Evolutionary conservation across 345 rosid species (phyloP), one percentile per base, ranked within the genome.

Genomic region (Rhodomyrtus tomentosa): DNA sequence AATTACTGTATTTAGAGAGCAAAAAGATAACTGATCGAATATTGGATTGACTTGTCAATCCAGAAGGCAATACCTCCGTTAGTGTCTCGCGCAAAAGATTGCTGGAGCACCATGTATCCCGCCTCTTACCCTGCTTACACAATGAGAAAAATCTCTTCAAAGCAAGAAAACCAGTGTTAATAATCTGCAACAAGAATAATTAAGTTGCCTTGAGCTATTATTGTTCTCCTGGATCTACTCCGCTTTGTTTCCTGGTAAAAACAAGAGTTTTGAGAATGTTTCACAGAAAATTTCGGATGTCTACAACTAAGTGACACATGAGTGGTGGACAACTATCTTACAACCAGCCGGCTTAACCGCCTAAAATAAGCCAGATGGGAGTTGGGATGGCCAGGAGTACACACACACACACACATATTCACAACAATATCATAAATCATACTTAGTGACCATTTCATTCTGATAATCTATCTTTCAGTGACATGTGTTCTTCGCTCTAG

Each of bases 51-150:
- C 45, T 68, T 68, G 76, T 68, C 45, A 68, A 22, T 52, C 62
- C 24, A 20, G 14, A 45, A 56, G 80, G 21, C 53, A 25, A 53
- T 88, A 93, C 96, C 95, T 91, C 89, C 62, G 55, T 84, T 76
- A 85, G 84, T 86, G 89, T 87, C 89, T 90, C 94, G 42, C 90
- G 84, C 79, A 92, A 89, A 86, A 95, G 91, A 42, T 92, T 91
- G 45, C 98, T 88, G 16, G 93, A 92, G 91, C 98, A 93, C 99
- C 99, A 96, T 74, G 99, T 96, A 36, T 93, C 98, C 81, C 99
- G 96, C 87, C 99, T 92, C 91, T 93, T 95, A 81, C 87, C 93
- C 98, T 96, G 89, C 83, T 84, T 32, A 83, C 85, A 83, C 54
- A 81, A 86, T 79, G 53, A 86, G 24, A n/a, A 50, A 80, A 22